A percentile compares a stretch with the other conserved stretches of the same genome.
phyloP scores from a whole-genome alignment of 768 basidiomycete species.

The Daedalea quercina region DNA sequence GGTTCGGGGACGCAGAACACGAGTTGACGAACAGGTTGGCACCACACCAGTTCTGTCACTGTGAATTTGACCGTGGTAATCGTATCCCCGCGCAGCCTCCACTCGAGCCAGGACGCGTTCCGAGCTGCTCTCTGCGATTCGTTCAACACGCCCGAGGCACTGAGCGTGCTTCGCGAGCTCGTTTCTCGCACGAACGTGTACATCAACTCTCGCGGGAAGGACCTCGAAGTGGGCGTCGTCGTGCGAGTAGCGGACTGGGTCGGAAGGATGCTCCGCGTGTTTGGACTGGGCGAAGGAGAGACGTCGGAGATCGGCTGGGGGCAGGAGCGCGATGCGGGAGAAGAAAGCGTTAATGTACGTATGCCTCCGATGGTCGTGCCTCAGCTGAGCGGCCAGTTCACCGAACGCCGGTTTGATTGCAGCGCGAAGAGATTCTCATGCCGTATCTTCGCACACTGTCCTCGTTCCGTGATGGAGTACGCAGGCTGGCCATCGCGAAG shows the following conservation, averaged over 20 bases:
- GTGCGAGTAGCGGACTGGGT: slow-evolving; percentile 63
- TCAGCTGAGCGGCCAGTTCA: background rate
- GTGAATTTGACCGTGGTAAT: background rate
- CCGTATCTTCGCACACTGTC: slow-evolving; percentile 84
- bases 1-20: slow-evolving; percentile 60
- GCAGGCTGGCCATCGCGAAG: slow-evolving; percentile 72
- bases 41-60: slow-evolving; percentile 13
- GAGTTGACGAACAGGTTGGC: slow-evolving; percentile 57
- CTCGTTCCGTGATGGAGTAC: slow-evolving; percentile 86
- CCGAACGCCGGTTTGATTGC: slow-evolving; percentile 10
- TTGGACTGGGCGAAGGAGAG: slow-evolving; percentile 72
- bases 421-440: slow-evolving; percentile 84
- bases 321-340: slow-evolving; percentile 40
- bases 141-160: slow-evolving; percentile 87
- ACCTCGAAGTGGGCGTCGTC: slow-evolving; percentile 56
- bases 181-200: slow-evolving; percentile 86
- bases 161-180: slow-evolving; percentile 71
- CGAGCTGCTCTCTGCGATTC: slow-evolving; percentile 89
- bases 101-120: slow-evolving; percentile 71
- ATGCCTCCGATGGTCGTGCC: background rate
- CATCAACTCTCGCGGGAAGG: slow-evolving; percentile 58
- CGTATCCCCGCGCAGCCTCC: slow-evolving; percentile 41
- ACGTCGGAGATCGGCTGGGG: slow-evolving; percentile 82
- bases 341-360: slow-evolving; percentile 47
- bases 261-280: slow-evolving; percentile 67